phyloP scores from a whole-genome alignment of 2,329 filamentous ascomycete species.

The Diplodia scrobiculata region DNA sequence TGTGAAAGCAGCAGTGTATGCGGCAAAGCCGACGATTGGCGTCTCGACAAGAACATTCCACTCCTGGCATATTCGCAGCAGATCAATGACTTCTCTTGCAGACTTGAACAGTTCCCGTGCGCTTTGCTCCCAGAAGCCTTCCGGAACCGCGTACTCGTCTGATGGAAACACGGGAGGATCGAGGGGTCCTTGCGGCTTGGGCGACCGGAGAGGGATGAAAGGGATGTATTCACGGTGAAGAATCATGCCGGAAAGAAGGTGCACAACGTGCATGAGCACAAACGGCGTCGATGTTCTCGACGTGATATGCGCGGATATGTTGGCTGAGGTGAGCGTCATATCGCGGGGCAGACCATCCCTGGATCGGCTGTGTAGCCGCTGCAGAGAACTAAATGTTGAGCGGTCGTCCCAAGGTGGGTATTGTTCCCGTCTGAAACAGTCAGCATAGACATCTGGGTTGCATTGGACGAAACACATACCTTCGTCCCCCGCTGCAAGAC shows the following conservation, averaged over 20 bases:
- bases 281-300: conserved; percentile 65
- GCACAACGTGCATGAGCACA: conserved; percentile 67
- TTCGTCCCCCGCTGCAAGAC: conserved; percentile 61
- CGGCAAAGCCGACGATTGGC: conserved; percentile 66
- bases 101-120: conserved; percentile 65
- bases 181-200: conserved; percentile 59
- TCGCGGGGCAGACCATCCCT: conserved; percentile 58
- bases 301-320: conserved; percentile 67
- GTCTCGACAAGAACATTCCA: conserved; percentile 66
- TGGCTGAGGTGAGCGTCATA: conserved; percentile 61
- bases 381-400: conserved; percentile 59
- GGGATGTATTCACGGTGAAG: conserved; percentile 70
- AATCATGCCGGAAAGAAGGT: conserved; percentile 66
- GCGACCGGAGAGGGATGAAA: conserved; percentile 60
- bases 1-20: conserved; percentile 67
- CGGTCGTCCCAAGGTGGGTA: conserved; percentile 62
- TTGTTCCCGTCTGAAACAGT: conserved; percentile 53
- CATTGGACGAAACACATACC: conserved; percentile 42
- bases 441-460: conserved; percentile 40
- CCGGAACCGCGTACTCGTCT: conserved; percentile 51
- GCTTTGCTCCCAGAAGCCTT: conserved; percentile 64
- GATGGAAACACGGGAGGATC: conserved; percentile 60
- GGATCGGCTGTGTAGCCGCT: conserved; percentile 56
- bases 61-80: conserved; percentile 64
- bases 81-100: conserved; percentile 64